A percentile compares a stretch with the other conserved stretches of the same genome.
phyloP scores from a whole-genome alignment of 768 basidiomycete genomes.

The Holtermanniella nyarrowii region DNA sequence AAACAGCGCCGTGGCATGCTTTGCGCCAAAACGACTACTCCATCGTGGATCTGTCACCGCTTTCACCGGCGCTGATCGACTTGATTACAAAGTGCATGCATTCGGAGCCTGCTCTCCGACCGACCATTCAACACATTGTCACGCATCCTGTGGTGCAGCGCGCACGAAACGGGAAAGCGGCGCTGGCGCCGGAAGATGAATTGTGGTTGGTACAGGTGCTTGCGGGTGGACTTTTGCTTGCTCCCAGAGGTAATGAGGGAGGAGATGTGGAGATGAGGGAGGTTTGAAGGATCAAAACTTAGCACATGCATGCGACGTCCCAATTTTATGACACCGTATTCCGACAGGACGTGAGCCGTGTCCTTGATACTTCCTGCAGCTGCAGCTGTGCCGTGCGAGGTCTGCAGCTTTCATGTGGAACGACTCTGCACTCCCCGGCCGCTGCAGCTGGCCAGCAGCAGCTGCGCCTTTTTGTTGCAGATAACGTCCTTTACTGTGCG shows the following conservation, averaged over 20 bases:
- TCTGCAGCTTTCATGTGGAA: too few species aligned
- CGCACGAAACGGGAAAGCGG: slow-evolving; percentile 27
- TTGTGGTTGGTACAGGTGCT: slow-evolving; percentile 31
- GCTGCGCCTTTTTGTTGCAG: too few species aligned
- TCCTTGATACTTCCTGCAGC: too few species aligned
- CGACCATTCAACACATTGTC: slow-evolving; percentile 21
- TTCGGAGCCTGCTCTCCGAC: slow-evolving; percentile 20
- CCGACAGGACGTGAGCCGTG: too few species aligned
- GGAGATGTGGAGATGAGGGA: background rate
- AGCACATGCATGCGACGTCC: too few species aligned
- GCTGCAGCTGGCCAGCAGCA: too few species aligned
- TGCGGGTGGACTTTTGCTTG: slow-evolving; percentile 9
- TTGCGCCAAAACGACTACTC: slow-evolving; percentile 83
- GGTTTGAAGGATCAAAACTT: background rate
- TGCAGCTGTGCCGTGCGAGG: too few species aligned
- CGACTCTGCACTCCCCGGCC: too few species aligned
- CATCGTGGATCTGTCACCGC: slow-evolving; percentile 42
- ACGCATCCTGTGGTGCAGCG: slow-evolving; percentile 31
- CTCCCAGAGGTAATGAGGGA: background rate
- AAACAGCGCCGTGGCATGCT: slow-evolving; percentile 83
- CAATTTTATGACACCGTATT: too few species aligned
- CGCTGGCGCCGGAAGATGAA: slow-evolving; percentile 33
- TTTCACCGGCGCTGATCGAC: slow-evolving; percentile 35
- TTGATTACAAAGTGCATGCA: slow-evolving; percentile 37
- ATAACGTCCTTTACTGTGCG: too few species aligned